phyloP scores from a whole-genome alignment of 1,139 yeast species.

The Cylindricascospora bacillispora region DNA sequence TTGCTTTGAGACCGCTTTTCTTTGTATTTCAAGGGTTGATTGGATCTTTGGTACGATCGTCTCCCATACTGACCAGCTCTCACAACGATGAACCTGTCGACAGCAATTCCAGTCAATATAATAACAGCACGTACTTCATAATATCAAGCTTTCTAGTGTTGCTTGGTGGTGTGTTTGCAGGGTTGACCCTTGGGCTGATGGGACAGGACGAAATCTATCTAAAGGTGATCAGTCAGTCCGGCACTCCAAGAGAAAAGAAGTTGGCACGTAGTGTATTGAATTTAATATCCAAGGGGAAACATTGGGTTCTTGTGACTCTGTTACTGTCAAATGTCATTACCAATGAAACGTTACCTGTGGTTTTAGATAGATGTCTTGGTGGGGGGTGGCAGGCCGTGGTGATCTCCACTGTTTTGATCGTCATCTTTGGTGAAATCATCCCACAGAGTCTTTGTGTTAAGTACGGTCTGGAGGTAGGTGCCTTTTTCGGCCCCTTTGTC shows the following conservation, averaged over 20 bases:
- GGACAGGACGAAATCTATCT: constrained; percentile 93
- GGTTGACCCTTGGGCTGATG: constrained; percentile 87
- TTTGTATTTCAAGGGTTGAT: no score
- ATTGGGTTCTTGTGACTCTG: constrained; percentile 93
- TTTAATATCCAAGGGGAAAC: constrained; percentile 75
- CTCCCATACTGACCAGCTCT: no score
- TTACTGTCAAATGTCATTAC: constrained; percentile 82
- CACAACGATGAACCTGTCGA: no score
- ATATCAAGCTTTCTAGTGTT: constrained; percentile 55
- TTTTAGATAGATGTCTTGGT: constrained; percentile 80
- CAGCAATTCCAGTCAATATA: no score
- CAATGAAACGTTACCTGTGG: constrained; percentile 90
- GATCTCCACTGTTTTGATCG: constrained; percentile 82
- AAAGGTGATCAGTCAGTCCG: constrained; percentile 47
- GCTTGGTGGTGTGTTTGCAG: constrained; percentile 94
- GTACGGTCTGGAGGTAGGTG: constrained; percentile 85
- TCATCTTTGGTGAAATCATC: constrained; percentile 89
- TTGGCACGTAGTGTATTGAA: constrained; percentile 65
- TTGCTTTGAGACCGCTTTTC: no score
- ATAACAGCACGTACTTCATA: constrained; percentile 10
- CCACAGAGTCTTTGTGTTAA: constrained; percentile 92
- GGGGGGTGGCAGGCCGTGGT: constrained; percentile 98
- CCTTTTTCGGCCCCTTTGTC: constrained; percentile 84
- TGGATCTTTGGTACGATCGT: no score
- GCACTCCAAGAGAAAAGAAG: constrained; percentile 43